Evolutionary conservation across 2,329 filamentous ascomycete genomes (phyloP).

Genomic region (Ceratocystiopsis minuta): DNA sequence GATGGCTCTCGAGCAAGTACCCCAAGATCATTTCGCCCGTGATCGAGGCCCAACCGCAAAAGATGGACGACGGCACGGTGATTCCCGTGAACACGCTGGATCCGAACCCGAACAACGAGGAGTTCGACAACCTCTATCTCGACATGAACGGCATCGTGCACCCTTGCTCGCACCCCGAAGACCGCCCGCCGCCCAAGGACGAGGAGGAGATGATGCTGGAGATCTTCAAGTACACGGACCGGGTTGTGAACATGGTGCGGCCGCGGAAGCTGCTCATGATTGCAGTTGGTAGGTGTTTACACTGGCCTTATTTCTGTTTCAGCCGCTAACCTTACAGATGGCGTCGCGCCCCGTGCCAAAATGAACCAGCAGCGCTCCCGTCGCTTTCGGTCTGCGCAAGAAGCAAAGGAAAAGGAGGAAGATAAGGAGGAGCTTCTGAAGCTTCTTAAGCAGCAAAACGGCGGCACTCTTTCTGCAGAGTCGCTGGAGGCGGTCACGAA

Average conservation of each 20-base stretch:
- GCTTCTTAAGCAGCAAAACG: constrained; percentile 62
- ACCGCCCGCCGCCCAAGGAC: constrained; percentile 72
- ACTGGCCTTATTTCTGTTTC: neutral
- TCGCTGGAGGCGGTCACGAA: constrained; percentile 47
- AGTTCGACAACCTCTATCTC: constrained; percentile 93
- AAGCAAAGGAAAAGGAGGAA: constrained; percentile 83
- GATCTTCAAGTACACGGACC: constrained; percentile 96
- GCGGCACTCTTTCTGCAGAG: constrained; percentile 43
- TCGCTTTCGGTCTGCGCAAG: constrained; percentile 84
- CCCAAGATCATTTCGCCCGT: constrained; percentile 93
- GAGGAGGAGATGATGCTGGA: constrained; percentile 99
- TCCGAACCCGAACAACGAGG: constrained; percentile 91
- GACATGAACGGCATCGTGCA: constrained; percentile 99
- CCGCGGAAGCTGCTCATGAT: constrained; percentile 94
- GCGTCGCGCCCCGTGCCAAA: constrained; percentile 91
- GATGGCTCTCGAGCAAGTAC: constrained; percentile 94
- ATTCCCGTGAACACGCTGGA: constrained; percentile 72
- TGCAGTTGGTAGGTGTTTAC: constrained; percentile 54
- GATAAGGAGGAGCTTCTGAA: constrained; percentile 81
- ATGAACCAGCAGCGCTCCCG: constrained; percentile 99
- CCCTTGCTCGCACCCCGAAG: constrained; percentile 94
- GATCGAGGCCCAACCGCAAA: constrained; percentile 65
- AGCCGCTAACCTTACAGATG: constrained; percentile 37
- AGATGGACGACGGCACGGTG: constrained; percentile 60
- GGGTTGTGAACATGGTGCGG: constrained; percentile 95